phyloP scores from a whole-genome alignment of 2,329 filamentous ascomycete species.

The Ophiosphaerella narmari region DNA sequence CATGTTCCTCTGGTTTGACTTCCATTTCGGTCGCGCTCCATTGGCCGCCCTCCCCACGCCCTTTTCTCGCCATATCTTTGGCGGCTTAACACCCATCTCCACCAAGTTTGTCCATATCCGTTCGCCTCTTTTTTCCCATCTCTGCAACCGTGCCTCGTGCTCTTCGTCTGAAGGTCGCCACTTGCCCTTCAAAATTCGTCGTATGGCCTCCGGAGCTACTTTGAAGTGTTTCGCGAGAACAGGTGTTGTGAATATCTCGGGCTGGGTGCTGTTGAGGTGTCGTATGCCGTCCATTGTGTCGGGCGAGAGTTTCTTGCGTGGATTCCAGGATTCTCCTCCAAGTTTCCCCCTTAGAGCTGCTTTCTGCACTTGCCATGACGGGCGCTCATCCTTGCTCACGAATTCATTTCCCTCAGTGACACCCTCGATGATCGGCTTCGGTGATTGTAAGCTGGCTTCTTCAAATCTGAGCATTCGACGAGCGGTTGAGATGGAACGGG shows the following conservation, averaged over 20 bases:
- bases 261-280: constrained; percentile 76
- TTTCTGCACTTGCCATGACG: constrained; percentile 78
- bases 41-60: constrained; percentile 43
- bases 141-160: constrained; percentile 46
- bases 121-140: constrained; percentile 56
- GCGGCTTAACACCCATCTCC: constrained; percentile 60
- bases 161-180: constrained; percentile 65
- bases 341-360: constrained; percentile 77
- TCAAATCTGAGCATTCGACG: constrained; percentile 5
- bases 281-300: constrained; percentile 91
- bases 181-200: constrained; percentile 81
- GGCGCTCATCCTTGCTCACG: constrained; percentile 26
- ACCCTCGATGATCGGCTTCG: constrained; percentile 5
- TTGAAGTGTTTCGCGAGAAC: constrained; percentile 79
- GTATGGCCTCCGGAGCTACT: constrained; percentile 84
- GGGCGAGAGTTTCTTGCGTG: constrained; percentile 84
- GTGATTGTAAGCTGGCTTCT: neutral
- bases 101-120: constrained; percentile 55
- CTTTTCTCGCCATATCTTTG: constrained; percentile 57
- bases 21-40: constrained; percentile 41
- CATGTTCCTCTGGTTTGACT: constrained; percentile 32
- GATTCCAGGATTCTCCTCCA: constrained; percentile 74
- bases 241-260: constrained; percentile 74
- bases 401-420: constrained; percentile 3
- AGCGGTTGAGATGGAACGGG: constrained; percentile 21